phyloP scores from a whole-genome alignment of 345 rosid genomes.

The Rhodamnia argentea region DNA sequence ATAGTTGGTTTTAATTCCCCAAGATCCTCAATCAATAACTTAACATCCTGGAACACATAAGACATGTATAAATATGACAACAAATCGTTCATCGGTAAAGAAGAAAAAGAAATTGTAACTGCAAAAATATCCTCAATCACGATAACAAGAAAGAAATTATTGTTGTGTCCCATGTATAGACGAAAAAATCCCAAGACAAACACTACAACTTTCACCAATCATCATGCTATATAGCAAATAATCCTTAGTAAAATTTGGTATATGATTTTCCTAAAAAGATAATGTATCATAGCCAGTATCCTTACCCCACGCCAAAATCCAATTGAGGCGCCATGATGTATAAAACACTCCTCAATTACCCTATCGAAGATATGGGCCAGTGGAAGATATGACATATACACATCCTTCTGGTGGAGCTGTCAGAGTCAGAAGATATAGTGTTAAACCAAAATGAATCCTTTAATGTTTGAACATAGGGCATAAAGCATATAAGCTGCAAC shows the following conservation, averaged over 20 bases:
- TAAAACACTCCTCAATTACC: constrained; percentile 75
- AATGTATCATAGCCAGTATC: background rate
- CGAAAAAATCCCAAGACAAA: background rate
- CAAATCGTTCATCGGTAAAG: background rate
- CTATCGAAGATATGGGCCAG: constrained; percentile 96
- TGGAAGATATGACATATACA: constrained; percentile 89
- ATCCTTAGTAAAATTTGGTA: background rate
- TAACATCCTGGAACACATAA: constrained; percentile 58
- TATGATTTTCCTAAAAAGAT: background rate
- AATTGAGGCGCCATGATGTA: constrained; percentile 66
- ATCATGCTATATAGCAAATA: background rate
- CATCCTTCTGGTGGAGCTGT: constrained; percentile 67
- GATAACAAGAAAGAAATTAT: background rate
- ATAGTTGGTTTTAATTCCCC: constrained; percentile 82
- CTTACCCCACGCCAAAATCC: constrained; percentile 99
- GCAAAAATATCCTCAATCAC: background rate
- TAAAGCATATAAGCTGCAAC: background rate
- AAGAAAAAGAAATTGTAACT: background rate
- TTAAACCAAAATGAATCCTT: background rate
- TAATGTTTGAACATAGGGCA: background rate
- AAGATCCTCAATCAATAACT: constrained; percentile 75
- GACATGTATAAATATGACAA: background rate
- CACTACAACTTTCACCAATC: background rate
- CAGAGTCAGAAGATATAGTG: constrained; percentile 2
- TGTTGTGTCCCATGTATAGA: background rate